These are phyloP conservation scores for Leucoagaricus sp. DNA, from an alignment of 1,284 basidiomycete genomes.

Conservation along the genomic window DNA sequence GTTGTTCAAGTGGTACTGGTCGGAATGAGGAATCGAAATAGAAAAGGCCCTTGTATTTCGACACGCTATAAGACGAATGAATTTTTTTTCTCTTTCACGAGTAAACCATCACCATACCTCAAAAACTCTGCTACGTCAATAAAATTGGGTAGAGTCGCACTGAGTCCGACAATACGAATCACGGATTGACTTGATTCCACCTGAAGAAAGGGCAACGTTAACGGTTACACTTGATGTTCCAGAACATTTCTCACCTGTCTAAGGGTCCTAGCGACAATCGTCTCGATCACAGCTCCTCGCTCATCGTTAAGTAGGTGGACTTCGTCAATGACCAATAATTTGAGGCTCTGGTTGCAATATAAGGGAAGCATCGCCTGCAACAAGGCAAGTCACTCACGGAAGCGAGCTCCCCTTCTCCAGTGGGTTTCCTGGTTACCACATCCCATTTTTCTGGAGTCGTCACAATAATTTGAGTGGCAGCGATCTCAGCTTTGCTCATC, in stretches of 20 bases:
- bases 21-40: slow-evolving; percentile 99
- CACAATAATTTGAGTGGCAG: slow-evolving; percentile 96
- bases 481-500: slow-evolving; percentile 91
- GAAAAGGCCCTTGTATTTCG: slow-evolving; percentile 90
- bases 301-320: slow-evolving; percentile 98
- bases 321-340: slow-evolving; percentile 97
- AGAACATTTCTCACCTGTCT: slow-evolving; percentile 68
- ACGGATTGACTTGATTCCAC: slow-evolving; percentile 97
- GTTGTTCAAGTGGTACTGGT: slow-evolving; percentile 96
- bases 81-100: background rate
- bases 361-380: slow-evolving; percentile 5
- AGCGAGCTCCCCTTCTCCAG: slow-evolving; percentile 94
- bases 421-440: slow-evolving; percentile 96
- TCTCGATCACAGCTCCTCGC: slow-evolving; percentile 97
- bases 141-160: slow-evolving; percentile 97
- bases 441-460: slow-evolving; percentile 99
- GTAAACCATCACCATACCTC: slow-evolving; percentile 50
- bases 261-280: slow-evolving; percentile 95
- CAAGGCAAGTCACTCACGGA: slow-evolving; percentile 52
- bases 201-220: slow-evolving; percentile 37
- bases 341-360: slow-evolving; percentile 73
- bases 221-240: background rate
- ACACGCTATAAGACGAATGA: slow-evolving; percentile 62
- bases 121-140: slow-evolving; percentile 97
- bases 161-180: slow-evolving; percentile 98